Conservation (phyloP, 148 eudicot genomes). For the Silene uniflora region DNA sequence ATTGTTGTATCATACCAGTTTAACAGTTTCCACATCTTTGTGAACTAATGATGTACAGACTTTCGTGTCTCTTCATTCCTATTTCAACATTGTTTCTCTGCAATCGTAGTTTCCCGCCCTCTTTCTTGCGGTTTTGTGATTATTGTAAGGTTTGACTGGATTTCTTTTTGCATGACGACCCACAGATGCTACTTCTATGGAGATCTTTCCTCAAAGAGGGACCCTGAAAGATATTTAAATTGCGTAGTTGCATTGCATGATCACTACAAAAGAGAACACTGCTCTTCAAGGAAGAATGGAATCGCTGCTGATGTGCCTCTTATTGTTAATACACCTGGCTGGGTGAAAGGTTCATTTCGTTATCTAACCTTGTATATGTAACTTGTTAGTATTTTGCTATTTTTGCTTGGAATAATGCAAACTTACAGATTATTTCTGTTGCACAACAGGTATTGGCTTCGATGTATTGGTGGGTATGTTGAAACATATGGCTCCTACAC, state of each 20-base stretch:
- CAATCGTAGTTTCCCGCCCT: too few relatives aligned
- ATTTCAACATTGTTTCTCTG: too few relatives aligned
- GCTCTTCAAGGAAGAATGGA: constrained; percentile 26
- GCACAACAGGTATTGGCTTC: constrained; percentile 70
- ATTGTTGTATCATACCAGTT: too few relatives aligned
- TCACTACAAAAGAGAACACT: constrained; percentile 45
- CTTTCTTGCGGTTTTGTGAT: neutral
- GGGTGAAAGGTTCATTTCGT: constrained; percentile 75
- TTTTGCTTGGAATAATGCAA: neutral
- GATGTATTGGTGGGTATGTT: constrained; percentile 71
- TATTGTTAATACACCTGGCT: constrained; percentile 82
- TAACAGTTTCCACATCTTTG: too few relatives aligned
- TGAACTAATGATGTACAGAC: neutral
- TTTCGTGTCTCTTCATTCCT: neutral
- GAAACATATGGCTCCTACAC: constrained; percentile 61
- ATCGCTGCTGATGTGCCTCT: constrained; percentile 54
- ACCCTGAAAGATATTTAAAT: constrained; percentile 57
- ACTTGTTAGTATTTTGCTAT: neutral
- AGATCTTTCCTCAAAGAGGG: constrained; percentile 78
- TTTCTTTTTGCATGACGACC: constrained; percentile 4
- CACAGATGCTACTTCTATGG: constrained; percentile 94
- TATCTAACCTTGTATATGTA: neutral
- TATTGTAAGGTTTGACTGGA: neutral
- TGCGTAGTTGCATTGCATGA: constrained; percentile 54
- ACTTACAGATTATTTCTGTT: constrained; percentile 9